Evolutionary conservation across 1,139 yeast species (phyloP).

Genomic region (Taphrina confusa): DNA sequence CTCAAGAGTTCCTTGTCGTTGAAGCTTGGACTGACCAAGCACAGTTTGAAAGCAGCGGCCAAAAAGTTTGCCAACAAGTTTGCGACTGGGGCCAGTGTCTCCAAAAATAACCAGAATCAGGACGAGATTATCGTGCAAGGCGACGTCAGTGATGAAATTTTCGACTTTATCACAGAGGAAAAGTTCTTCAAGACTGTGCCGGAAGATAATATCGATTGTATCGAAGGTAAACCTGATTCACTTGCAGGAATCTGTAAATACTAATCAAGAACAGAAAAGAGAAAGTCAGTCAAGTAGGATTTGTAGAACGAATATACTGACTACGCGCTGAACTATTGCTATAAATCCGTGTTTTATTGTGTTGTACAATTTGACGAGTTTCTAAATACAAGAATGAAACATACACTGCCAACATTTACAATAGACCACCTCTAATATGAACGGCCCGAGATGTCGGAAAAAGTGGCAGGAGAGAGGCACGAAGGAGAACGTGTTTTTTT

Average conservation of each 20-base stretch:
- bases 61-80: constrained; percentile 91
- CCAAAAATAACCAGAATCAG: constrained; percentile 85
- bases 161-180: constrained; percentile 67
- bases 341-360: too few species aligned
- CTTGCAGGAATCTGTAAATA: neutral
- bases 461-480: neutral
- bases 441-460: neutral
- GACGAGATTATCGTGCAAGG: constrained; percentile 94
- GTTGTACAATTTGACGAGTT: too few species aligned
- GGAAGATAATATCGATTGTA: constrained; percentile 35
- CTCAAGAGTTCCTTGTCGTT: neutral
- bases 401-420: too few species aligned
- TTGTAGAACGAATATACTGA: too few species aligned
- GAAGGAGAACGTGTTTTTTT: neutral
- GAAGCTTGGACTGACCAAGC: neutral
- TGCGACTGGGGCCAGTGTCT: constrained; percentile 96
- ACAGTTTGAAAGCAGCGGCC: constrained; percentile 72
- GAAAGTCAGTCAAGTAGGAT: constrained; percentile 28
- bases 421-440: too few species aligned
- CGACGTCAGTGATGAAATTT: constrained; percentile 91
- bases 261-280: constrained; percentile 9
- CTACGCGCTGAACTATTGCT: too few species aligned
- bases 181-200: constrained; percentile 56
- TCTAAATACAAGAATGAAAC: too few species aligned
- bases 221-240: constrained; percentile 36